These are phyloP conservation scores for Tylopilus balloui DNA, from an alignment of 768 basidiomycete genomes.

Conservation along the genomic window DNA sequence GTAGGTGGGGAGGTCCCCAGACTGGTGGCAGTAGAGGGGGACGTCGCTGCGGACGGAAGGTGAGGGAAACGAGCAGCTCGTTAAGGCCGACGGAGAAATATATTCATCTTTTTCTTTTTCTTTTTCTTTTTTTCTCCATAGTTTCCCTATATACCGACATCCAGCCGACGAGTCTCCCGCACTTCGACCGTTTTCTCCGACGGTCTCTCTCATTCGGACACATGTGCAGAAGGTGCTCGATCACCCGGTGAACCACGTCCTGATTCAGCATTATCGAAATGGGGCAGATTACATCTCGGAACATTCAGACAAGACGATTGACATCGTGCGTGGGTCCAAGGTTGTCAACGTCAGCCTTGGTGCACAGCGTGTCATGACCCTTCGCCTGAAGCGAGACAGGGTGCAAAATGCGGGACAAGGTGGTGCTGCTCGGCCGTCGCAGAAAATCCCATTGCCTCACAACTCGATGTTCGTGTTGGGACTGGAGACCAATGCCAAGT, in stretches of 20 bases:
- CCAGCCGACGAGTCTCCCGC: constrained; percentile 76
- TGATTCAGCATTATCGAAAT: constrained; percentile 76
- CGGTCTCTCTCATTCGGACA: constrained; percentile 59
- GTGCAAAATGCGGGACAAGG: constrained; percentile 12
- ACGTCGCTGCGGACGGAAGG: constrained; percentile 50
- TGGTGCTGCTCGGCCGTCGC: constrained; percentile 38
- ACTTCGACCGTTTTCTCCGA: constrained; percentile 61
- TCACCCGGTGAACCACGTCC: constrained; percentile 77
- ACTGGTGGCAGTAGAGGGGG: constrained; percentile 58
- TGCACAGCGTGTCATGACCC: constrained; percentile 70
- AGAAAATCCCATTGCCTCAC: constrained; percentile 70
- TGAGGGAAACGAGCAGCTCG: constrained; percentile 21
- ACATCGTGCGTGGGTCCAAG: constrained; percentile 66
- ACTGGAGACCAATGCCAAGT: constrained; percentile 62
- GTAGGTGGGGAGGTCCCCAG: constrained; percentile 76
- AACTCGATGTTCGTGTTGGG: constrained; percentile 84
- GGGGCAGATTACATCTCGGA: constrained; percentile 83
- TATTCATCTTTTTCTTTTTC: constrained; percentile 1
- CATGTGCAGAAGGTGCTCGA: constrained; percentile 53
- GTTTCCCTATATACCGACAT: constrained; percentile 77
- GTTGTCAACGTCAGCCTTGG: constrained; percentile 82
- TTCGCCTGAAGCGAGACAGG: constrained; percentile 60
- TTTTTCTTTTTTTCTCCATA: constrained; percentile 21
- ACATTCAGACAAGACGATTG: constrained; percentile 84
- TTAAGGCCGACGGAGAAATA: constrained; percentile 8